Conservation (phyloP, 768 basidiomycete genomes). For the Lactarius quietus region DNA sequence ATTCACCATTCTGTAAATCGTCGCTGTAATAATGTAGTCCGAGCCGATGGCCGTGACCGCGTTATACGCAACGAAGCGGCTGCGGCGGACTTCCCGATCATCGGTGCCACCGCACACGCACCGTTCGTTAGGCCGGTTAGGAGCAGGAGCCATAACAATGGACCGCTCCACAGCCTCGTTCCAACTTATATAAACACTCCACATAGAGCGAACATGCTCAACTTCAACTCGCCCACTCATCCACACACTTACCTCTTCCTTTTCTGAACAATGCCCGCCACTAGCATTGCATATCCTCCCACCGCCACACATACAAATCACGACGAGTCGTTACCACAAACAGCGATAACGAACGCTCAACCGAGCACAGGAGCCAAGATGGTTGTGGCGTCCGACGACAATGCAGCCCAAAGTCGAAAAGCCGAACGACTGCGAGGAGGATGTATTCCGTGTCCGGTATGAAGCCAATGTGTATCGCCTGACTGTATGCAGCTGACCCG, state of each 20-base stretch:
- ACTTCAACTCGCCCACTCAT: not conserved
- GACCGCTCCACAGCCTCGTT: not conserved
- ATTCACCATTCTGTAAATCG: not conserved
- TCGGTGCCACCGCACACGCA: not conserved
- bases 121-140: not conserved
- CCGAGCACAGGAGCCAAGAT: constrained; percentile 9
- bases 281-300: constrained; percentile 20
- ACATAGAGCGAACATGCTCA: not conserved
- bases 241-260: constrained; percentile 1
- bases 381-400: not conserved
- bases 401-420: constrained; percentile 2
- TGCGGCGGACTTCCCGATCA: not conserved
- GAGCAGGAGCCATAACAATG: not conserved
- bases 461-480: not conserved
- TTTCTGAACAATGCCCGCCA: constrained; percentile 9
- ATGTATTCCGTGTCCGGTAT: constrained; percentile 23
- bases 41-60: not conserved
- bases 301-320: constrained; percentile 6
- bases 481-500: too few relatives aligned
- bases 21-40: not conserved
- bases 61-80: not conserved
- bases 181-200: not conserved
- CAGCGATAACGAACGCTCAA: constrained; percentile 16
- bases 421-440: constrained; percentile 22
- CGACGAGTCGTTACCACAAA: not conserved